Evolutionary conservation across 1,139 yeast genomes (phyloP).

Genomic region (Pichia sp.): DNA sequence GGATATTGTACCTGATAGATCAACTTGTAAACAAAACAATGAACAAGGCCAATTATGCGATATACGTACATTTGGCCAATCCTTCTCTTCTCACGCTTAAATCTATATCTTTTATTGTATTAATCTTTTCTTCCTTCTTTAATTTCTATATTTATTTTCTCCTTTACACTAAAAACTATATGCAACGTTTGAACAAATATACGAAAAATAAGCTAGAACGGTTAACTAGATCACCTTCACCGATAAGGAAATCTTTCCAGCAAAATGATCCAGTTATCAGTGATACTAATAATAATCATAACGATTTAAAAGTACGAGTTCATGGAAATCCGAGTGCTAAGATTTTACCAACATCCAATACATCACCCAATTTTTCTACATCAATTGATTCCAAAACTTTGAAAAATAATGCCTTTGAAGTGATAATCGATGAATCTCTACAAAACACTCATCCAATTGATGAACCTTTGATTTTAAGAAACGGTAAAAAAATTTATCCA

Average conservation of each 20-base stretch:
- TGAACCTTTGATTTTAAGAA: conserved; percentile 20
- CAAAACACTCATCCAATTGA: conserved; percentile 26
- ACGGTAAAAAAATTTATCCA: conserved; percentile 16
- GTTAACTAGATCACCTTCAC: conserved; percentile 10
- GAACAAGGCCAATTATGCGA: too few species aligned
- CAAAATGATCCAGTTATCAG: background rate
- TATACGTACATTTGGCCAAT: too few species aligned
- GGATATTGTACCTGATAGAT: too few species aligned
- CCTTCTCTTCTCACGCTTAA: too few species aligned
- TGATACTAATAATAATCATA: too few species aligned
- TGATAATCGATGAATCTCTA: conserved; percentile 11
- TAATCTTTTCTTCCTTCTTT: background rate
- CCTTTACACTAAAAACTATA: background rate
- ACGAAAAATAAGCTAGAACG: conserved; percentile 2
- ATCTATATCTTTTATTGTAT: background rate
- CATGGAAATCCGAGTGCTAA: background rate
- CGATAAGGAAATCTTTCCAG: conserved; percentile 1
- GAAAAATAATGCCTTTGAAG: conserved; percentile 26
- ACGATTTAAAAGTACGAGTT: background rate
- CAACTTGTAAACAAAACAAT: too few species aligned
- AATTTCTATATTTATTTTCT: too few species aligned
- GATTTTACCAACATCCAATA: too few species aligned
- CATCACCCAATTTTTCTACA: background rate
- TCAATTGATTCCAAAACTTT: conserved; percentile 6
- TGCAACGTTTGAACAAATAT: background rate